Evolutionary conservation across 2,329 filamentous ascomycete genomes (phyloP).

Genomic region (Fusarium denticulatum): DNA sequence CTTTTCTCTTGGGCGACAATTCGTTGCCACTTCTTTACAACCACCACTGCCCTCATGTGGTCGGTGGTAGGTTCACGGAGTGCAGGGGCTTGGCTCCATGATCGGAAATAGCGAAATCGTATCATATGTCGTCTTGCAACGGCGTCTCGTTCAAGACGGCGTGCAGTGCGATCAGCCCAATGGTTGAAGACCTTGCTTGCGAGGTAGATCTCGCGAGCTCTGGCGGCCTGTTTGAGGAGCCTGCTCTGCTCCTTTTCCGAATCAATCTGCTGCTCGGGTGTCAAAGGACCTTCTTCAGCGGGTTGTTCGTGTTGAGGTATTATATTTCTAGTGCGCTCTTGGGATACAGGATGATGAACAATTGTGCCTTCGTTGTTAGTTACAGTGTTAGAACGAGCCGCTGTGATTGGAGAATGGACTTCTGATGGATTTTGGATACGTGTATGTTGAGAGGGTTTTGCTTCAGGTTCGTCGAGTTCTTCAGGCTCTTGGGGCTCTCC

Average conservation of each 20-base stretch:
- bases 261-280: conserved; percentile 9
- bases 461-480: conserved; percentile 5
- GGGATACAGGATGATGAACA: not conserved
- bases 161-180: conserved; percentile 73
- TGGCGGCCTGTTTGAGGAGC: conserved; percentile 62
- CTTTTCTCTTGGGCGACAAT: conserved; percentile 43
- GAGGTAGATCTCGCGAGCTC: conserved; percentile 73
- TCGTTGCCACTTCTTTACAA: conserved; percentile 49
- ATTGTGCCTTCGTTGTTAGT: conserved; percentile 13
- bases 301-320: not conserved
- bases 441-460: not conserved
- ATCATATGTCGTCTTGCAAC: conserved; percentile 77
- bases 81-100: conserved; percentile 49
- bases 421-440: not conserved
- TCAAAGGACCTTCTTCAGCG: conserved; percentile 10
- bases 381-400: not conserved
- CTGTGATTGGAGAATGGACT: not conserved
- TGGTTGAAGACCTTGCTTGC: conserved; percentile 52
- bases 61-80: conserved; percentile 44
- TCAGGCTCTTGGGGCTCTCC: not conserved
- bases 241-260: conserved; percentile 30
- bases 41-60: conserved; percentile 44
- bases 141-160: conserved; percentile 72
- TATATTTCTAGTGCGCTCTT: not conserved
- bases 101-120: conserved; percentile 58